phyloP scores from a whole-genome alignment of 169 alveolate species.

The Eimeria maxima region DNA sequence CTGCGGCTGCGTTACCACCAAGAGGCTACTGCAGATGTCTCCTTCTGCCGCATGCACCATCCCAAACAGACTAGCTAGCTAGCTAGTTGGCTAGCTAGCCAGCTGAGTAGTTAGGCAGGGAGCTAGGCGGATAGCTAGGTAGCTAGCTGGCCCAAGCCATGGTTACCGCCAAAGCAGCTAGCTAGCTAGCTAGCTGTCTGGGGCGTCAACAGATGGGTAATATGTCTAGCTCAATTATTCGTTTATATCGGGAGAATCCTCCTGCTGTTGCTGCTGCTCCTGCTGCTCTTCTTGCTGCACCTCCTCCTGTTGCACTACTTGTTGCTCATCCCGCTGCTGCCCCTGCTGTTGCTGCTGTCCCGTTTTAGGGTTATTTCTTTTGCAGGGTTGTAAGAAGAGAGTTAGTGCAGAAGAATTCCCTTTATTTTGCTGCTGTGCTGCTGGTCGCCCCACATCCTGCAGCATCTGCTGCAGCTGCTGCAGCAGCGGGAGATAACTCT shows the following conservation, averaged over 20 bases:
- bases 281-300: background rate
- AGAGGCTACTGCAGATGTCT: no score
- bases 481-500: slow-evolving; percentile 54
- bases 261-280: background rate
- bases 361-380: background rate
- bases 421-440: slow-evolving; percentile 3
- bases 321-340: background rate
- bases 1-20: no score
- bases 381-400: slow-evolving; percentile 17
- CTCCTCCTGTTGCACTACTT: background rate
- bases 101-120: background rate
- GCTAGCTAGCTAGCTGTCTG: background rate
- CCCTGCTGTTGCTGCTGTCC: background rate
- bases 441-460: slow-evolving; percentile 41
- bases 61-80: no score
- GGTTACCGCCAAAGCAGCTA: background rate
- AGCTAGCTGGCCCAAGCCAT: no score
- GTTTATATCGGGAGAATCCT: background rate
- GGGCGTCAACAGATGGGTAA: background rate
- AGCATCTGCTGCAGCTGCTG: slow-evolving; percentile 47
- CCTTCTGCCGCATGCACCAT: no score
- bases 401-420: slow-evolving; percentile 13
- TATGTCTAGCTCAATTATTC: background rate
- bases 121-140: background rate
- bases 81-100: no score